These are phyloP conservation scores for Claviceps quebecensis DNA, from an alignment of 2,329 filamentous ascomycete species.

Conservation along the genomic window DNA sequence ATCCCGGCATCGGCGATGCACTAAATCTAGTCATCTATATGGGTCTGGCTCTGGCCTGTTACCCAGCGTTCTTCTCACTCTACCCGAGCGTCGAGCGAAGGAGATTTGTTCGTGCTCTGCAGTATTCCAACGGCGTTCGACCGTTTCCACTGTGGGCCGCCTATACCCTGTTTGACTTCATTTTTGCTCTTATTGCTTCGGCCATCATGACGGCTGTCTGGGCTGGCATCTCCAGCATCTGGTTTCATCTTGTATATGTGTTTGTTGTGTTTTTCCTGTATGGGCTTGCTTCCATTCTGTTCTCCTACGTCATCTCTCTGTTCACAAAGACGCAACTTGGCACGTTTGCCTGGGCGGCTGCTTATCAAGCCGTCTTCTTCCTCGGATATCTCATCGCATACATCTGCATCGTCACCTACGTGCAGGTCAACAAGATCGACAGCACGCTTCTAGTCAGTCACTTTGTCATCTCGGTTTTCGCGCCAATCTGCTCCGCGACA, in stretches of 20 bases:
- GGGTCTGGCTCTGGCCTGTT: conserved; percentile 61
- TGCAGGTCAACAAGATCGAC: conserved; percentile 56
- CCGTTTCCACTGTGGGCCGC: conserved; percentile 74
- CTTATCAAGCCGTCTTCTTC: conserved; percentile 59
- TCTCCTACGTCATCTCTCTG: conserved; percentile 71
- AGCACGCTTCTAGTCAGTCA: conserved; percentile 52
- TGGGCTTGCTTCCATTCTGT: conserved; percentile 60
- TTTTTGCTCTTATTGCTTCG: conserved; percentile 52
- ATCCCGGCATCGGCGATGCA: conserved; percentile 53
- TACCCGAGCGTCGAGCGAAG: conserved; percentile 80
- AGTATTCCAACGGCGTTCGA: conserved; percentile 85
- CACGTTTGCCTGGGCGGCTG: conserved; percentile 71
- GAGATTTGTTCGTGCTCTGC: conserved; percentile 64
- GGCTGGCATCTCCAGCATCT: conserved; percentile 47
- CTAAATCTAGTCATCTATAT: conserved; percentile 74
- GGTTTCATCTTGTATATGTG: conserved; percentile 69
- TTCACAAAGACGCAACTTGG: conserved; percentile 67
- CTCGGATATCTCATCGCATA: conserved; percentile 60
- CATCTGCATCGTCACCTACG: conserved; percentile 59
- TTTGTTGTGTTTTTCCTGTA: conserved; percentile 73
- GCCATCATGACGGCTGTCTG: conserved; percentile 58
- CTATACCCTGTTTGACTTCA: conserved; percentile 68
- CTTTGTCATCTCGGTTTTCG: conserved; percentile 58
- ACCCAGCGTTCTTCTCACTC: conserved; percentile 74
- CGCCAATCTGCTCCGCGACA: conserved; percentile 64